Conservation (phyloP, 1,284 basidiomycete genomes). For the Cutaneotrichosporon spelunceum region DNA sequence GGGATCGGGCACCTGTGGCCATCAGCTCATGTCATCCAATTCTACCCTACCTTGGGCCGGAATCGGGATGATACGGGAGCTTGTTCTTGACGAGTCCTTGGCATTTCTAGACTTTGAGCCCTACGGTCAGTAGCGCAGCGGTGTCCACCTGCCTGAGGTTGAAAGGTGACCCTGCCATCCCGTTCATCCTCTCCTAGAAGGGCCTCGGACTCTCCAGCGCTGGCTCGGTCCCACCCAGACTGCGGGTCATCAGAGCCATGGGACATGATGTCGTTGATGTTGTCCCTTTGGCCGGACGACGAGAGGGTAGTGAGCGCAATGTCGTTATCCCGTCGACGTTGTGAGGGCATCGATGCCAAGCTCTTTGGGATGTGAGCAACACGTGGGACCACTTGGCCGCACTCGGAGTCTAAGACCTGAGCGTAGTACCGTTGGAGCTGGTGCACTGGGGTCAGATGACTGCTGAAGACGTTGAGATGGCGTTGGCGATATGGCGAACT, state of each 20-base stretch:
- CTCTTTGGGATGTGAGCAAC: background rate
- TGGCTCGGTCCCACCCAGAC: background rate
- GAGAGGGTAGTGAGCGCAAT: constrained; percentile 11
- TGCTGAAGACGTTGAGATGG: background rate
- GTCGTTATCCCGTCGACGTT: constrained; percentile 6
- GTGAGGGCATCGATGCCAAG: constrained; percentile 11
- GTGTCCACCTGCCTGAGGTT: background rate
- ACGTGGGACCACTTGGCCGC: background rate
- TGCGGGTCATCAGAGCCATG: background rate
- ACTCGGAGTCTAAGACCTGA: background rate
- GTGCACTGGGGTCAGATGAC: background rate
- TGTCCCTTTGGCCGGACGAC: background rate
- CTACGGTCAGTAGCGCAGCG: background rate
- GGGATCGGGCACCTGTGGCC: constrained; percentile 29
- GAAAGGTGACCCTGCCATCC: background rate
- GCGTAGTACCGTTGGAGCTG: background rate
- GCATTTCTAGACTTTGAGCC: background rate
- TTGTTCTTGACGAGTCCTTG: background rate
- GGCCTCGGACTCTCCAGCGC: constrained; percentile 12
- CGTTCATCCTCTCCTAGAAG: constrained; percentile 3
- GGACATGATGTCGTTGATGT: background rate
- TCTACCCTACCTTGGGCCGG: background rate
- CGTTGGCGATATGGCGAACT: too few species aligned
- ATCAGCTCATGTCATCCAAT: background rate
- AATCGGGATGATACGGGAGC: background rate